Percentiles rank a stretch among this genome's conserved stretches.
Evolutionary conservation across 2,329 filamentous ascomycete species (phyloP).

Genomic region (Ilyonectria sp.): DNA sequence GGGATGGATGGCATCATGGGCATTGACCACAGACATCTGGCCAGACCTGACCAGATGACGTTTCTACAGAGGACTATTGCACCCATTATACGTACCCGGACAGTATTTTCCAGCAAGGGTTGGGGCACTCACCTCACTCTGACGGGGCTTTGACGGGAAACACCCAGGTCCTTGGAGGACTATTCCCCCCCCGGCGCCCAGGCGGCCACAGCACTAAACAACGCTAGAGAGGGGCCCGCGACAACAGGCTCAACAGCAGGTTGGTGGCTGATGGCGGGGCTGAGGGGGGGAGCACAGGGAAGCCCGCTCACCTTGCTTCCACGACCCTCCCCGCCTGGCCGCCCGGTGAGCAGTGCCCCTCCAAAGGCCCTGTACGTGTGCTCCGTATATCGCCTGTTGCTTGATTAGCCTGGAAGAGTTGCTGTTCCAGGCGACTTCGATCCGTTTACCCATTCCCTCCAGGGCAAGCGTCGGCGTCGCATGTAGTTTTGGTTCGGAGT

Average conservation of each 20-base stretch:
- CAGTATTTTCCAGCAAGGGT: not conserved
- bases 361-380: not conserved
- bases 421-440: too few species aligned
- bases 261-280: conserved; percentile 39
- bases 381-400: not conserved
- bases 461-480: too few species aligned
- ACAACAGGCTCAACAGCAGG: not conserved
- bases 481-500: too few species aligned
- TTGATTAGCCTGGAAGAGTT: too few species aligned
- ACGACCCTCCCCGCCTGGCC: not conserved
- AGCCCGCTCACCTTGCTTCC: conserved; percentile 24
- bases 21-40: conserved; percentile 22
- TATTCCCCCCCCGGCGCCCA: not conserved
- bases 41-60: conserved; percentile 21
- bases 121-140: not conserved
- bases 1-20: conserved; percentile 33
- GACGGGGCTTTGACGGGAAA: not conserved
- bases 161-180: not conserved
- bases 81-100: not conserved
- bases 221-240: conserved; percentile 1
- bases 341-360: conserved; percentile 29
- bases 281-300: conserved; percentile 31
- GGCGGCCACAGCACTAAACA: conserved; percentile 16
- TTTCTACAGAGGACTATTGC: not conserved
- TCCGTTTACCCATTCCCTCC: too few species aligned